Base-by-base conservation (phyloP, 2,329 filamentous ascomycete species). In the Colletotrichum sp. region DNA sequence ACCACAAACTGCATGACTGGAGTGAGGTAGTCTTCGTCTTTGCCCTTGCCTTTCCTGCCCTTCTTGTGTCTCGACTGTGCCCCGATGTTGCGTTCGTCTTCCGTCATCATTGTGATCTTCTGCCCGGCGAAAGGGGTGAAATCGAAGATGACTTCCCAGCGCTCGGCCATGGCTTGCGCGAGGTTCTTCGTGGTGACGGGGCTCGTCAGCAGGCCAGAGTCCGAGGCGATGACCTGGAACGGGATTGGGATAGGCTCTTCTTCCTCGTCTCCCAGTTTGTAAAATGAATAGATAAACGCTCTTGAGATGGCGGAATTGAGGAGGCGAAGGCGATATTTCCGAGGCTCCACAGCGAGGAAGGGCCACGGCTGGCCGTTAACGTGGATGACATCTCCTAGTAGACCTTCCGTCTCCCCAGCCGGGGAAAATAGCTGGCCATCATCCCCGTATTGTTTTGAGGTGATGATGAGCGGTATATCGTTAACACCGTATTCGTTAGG, bases 291-390 rank as follows among this genome's bases (percentile, higher is more conserved):
- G 18, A 84, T 80, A 70, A 88, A 90, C 16, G 84, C 83, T 61
- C 87, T 80, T 27, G 83, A 86, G 63, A 89, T 77, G 16, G 86
- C 83, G 12, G 86, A 85, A 78, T 91, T 86, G 31, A 90, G 84
- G 69, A 91, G 78, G 4, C 90, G 83, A 76, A 92, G 86, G 24
- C 89, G 87, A 79, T 92, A 91, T 78, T 91, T 91, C 78, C 90
- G 86, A 9, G 88, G 89, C 79, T 92, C 87, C 5, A 91, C 89
- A 16, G 86, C 83, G 9, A 90, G 76, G 75, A 84, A 91, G 4
- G 90, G 90, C 90, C 90, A 92, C 3, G 90, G 90, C 74, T 89
- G 86, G 2, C 87, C 87, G 76, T 91, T 91, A 68, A 91, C 89
- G 58, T 90, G 86, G 65, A 91, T 89, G 5, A 89, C 81, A 76